These are phyloP conservation scores for Lactifluus subvellereus DNA, from an alignment of 768 basidiomycete genomes.

Conservation along the genomic window DNA sequence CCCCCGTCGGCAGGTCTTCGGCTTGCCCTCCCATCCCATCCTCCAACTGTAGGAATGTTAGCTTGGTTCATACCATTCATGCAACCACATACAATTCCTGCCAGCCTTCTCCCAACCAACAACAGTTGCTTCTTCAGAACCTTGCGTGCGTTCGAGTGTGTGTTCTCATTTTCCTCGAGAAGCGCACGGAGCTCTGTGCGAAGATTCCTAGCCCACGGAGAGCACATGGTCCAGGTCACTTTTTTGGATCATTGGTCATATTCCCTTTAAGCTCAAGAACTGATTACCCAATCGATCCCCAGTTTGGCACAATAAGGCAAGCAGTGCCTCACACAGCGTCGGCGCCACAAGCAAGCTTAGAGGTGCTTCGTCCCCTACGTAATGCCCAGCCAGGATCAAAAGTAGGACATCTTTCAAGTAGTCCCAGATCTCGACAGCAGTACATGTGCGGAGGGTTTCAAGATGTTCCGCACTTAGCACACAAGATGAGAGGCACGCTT, in stretches of 20 bases:
- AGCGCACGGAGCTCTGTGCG: slow-evolving; percentile 35
- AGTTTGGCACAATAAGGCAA: slow-evolving; percentile 31
- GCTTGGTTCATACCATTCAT: background rate
- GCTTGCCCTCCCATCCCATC: background rate
- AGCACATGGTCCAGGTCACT: slow-evolving; percentile 28
- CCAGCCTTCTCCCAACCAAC: background rate
- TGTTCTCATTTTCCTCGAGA: background rate
- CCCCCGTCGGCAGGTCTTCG: background rate
- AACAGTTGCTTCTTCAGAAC: slow-evolving; percentile 9
- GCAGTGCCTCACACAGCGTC: slow-evolving; percentile 45
- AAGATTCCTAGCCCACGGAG: slow-evolving; percentile 50
- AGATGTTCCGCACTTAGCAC: slow-evolving; percentile 30
- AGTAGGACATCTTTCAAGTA: slow-evolving; percentile 46
- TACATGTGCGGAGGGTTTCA: slow-evolving; percentile 33
- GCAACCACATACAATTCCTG: background rate
- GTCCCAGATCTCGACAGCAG: slow-evolving; percentile 48
- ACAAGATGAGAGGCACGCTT: slow-evolving; percentile 28
- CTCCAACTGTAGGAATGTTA: background rate
- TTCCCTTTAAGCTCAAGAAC: background rate
- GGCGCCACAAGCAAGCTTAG: slow-evolving; percentile 47
- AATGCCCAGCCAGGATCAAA: slow-evolving; percentile 42
- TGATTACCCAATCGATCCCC: slow-evolving; percentile 15
- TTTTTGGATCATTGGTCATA: background rate
- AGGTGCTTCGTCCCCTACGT: slow-evolving; percentile 43
- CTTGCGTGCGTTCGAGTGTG: background rate